A percentile compares a stretch with the other conserved stretches of the same genome.
Conservation (phyloP, 805 yeast genomes). For the Saturnispora serradocipensis region DNA sequence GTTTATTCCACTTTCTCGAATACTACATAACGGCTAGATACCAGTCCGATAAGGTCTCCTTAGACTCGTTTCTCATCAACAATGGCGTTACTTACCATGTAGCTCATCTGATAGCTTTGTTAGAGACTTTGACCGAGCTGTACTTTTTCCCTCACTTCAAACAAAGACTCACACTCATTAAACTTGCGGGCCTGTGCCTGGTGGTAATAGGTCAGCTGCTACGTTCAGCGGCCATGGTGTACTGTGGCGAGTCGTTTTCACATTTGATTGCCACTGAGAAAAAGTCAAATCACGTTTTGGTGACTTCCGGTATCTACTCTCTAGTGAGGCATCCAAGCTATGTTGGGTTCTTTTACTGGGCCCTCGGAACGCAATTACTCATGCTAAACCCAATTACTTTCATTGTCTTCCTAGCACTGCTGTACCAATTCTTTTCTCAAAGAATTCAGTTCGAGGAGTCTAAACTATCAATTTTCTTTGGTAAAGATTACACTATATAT, state of each 20-base stretch:
- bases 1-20: slow-evolving; percentile 74
- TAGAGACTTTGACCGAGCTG: slow-evolving; percentile 40
- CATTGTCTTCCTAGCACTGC: slow-evolving; percentile 41
- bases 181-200: slow-evolving; percentile 37
- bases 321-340: slow-evolving; percentile 81
- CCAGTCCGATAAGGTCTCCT: slow-evolving; percentile 56
- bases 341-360: slow-evolving; percentile 90
- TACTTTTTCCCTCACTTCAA: slow-evolving; percentile 34
- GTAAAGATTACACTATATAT: slow-evolving; percentile 51
- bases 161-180: slow-evolving; percentile 19
- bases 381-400: slow-evolving; percentile 58
- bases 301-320: slow-evolving; percentile 66
- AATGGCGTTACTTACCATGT: slow-evolving; percentile 51
- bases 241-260: slow-evolving; percentile 80
- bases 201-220: slow-evolving; percentile 53
- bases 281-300: slow-evolving; percentile 49
- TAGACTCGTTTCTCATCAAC: slow-evolving; percentile 59
- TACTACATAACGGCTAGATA: slow-evolving; percentile 70
- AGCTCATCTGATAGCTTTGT: slow-evolving; percentile 48
- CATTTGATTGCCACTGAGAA: slow-evolving; percentile 59
- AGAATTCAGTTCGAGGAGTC: slow-evolving; percentile 70
- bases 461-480: slow-evolving; percentile 59
- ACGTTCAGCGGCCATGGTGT: slow-evolving; percentile 74
- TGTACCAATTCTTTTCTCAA: slow-evolving; percentile 58
- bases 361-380: slow-evolving; percentile 70